Percentiles rank a stretch among this genome's conserved stretches.
Evolutionary conservation across 2,329 filamentous ascomycete genomes (phyloP).

Genomic region (Davidsoniella eucalypti): DNA sequence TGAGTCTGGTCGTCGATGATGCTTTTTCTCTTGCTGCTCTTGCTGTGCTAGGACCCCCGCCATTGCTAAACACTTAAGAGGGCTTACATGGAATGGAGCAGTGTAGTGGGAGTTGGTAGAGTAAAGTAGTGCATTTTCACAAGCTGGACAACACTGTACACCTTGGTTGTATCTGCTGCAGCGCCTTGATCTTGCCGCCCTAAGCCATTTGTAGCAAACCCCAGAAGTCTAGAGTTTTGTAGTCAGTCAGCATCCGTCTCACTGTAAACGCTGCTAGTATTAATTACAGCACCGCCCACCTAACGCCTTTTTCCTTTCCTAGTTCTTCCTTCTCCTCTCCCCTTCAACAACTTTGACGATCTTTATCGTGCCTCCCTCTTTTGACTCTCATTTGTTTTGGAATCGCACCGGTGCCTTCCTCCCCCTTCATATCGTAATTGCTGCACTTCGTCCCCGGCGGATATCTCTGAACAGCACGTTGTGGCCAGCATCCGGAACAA

Average conservation of each 20-base stretch:
- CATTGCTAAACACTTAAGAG: constrained; percentile 5
- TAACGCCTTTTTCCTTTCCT: background rate
- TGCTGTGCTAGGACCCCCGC: background rate
- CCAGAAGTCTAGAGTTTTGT: too few relatives aligned
- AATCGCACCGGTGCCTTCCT: constrained; percentile 13
- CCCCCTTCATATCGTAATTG: constrained; percentile 9
- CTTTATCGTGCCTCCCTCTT: constrained; percentile 2
- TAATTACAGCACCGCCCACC: background rate
- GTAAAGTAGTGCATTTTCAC: too few relatives aligned
- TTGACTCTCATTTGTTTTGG: constrained; percentile 13
- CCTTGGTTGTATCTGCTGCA: too few relatives aligned
- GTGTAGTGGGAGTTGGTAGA: too few relatives aligned
- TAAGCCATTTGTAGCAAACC: too few relatives aligned
- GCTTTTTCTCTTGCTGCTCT: too few relatives aligned
- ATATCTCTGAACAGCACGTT: constrained; percentile 8
- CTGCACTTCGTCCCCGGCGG: constrained; percentile 11
- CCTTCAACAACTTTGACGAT: background rate
- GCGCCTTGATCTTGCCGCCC: too few relatives aligned
- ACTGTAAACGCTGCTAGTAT: too few relatives aligned
- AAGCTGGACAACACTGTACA: too few relatives aligned
- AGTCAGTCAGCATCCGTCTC: too few relatives aligned
- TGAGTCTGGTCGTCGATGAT: too few relatives aligned
- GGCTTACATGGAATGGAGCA: background rate
- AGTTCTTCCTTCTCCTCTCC: background rate
- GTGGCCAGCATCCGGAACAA: constrained; percentile 9